Evolutionary conservation across 805 yeast genomes (phyloP), one percentile per base, ranked within the genome.

Genomic region (Candida ficus): DNA sequence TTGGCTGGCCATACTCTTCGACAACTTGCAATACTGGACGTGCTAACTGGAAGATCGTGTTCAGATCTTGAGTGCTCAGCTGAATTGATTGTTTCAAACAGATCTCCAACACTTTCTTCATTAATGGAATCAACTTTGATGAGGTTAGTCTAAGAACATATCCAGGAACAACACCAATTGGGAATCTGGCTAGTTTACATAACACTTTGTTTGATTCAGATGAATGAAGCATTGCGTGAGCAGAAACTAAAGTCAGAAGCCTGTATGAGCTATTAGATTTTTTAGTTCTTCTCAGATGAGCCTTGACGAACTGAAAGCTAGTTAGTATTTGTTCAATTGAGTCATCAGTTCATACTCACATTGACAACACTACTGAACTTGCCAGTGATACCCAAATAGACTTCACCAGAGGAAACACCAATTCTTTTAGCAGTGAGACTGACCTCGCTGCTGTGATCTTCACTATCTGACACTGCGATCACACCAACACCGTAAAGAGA

Each of bases 401-500:
- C 23, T 14, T 43, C 44, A 13, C 44, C 44, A 11, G 42, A 30
- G 2, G 27, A 32, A 7, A 12, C 19, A 14, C 38, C 41, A 33
- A 43, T 33, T 11, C 26, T 36, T 14, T 17, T 33, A 4, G 31
- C 34, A 27, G 22, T 30, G 11, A 37, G 7, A 4, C 17, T 16
- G 26, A 38, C 14, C n/a, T 40, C 30, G 10, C 19, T 11, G 1
- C 2, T 8, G 20, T 16, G 11, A 7, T 4, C 12, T 12, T 21
- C 33, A 28, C 14, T 2, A n/a, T 17, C 31, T 16, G 5, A 6
- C 7, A 10, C 18, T 12, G 14, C 10, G 12, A 41, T n/a, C 16
- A 33, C 38, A 9, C 35, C 44, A 33, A 41, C 35, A 2, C 38
- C 44, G 22, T 33, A 41, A 7, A 29, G 13, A 4, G 38, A 29